Percentiles rank a stretch among this genome's conserved stretches.
These are phyloP conservation scores for Ambrosia artemisiifolia DNA, from an alignment of 129 eudicot species.

Conservation along the genomic window DNA sequence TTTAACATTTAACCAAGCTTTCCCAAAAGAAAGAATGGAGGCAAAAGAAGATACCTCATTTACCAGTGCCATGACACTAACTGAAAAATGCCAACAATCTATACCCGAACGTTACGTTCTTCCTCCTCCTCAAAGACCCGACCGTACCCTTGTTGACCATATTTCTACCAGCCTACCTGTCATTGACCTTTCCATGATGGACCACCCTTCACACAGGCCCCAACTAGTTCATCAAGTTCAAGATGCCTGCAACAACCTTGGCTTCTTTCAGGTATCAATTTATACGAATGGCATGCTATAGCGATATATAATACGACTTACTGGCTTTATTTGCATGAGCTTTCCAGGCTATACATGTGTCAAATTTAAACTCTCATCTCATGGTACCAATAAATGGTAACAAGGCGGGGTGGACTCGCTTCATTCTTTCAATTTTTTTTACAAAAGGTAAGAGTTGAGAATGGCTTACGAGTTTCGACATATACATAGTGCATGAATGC, in stretches of 20 bases:
- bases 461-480: not conserved
- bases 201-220: slow-evolving; percentile 38
- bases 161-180: slow-evolving; percentile 35
- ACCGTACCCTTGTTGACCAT: slow-evolving; percentile 2
- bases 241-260: slow-evolving; percentile 56
- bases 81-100: slow-evolving; percentile 26
- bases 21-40: slow-evolving; percentile 27
- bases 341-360: slow-evolving; percentile 15
- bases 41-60: slow-evolving; percentile 33
- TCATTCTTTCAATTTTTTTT: not conserved
- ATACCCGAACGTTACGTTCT: slow-evolving; percentile 48
- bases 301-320: slow-evolving; percentile 3
- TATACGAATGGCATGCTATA: not conserved
- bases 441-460: not conserved
- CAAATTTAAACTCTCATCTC: slow-evolving; percentile 8
- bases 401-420: slow-evolving; percentile 14
- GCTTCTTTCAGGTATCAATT: slow-evolving; percentile 62
- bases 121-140: slow-evolving; percentile 52
- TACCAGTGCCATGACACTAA: slow-evolving; percentile 50
- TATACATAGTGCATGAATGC: slow-evolving; percentile 38
- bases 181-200: slow-evolving; percentile 47
- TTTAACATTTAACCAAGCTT: not conserved
- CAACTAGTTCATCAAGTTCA: slow-evolving; percentile 32
- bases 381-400: slow-evolving; percentile 1
- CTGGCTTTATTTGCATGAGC: slow-evolving; percentile 14